Base-by-base conservation (phyloP, 805 yeast species). In the Candida chilensis region DNA sequence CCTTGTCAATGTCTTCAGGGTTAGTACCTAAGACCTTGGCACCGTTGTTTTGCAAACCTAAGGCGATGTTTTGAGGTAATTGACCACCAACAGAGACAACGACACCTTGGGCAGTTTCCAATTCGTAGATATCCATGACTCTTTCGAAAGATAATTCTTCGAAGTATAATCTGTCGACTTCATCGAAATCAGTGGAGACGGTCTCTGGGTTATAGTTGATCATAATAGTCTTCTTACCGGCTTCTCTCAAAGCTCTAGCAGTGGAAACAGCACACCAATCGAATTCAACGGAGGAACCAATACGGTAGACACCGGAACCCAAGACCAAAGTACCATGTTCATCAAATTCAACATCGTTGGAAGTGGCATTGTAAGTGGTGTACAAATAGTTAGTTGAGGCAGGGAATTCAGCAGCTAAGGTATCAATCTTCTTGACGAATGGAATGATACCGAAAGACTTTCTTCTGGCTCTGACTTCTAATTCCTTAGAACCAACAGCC, bases 181-280 rank as follows among this genome's bases (percentile, higher is more conserved):
- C 98, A 58, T 90, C 98, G 50, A 85, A 90, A 64, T 90, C 98
- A 32, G 98, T 90, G 8, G 96, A 86, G 26, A 90, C 98, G 16
- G 98, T 90, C 64, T 90, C 98, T 37, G 98, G 98, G 67, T 90
- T 90, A 64, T 90, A 90, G 69, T 90, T 90, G 52, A 90, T 74
- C 98, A 90, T 90, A 42, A 90, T 78, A 19, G 98, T 90, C 60
- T 79, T 84, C 56, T 78, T 79, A 40, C 95, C 95, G 33, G 75
- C 67, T 32, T 75, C 81, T 57, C 98, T 78, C 47, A 90, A 75
- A 27, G 96, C 87, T 54, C 96, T 78, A 33, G 95, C 96, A 35
- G 98, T 83, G 40, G 92, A 75, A 39, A 90, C 98, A 33, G 97
- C 98, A 71, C 98, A 90, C 98, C 98, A 90, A 60, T 90, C 98